Evolutionary conservation across 2,329 filamentous ascomycete species (phyloP), one percentile per base, ranked within the genome.

Genomic region (Emmonsiellopsis sp.): DNA sequence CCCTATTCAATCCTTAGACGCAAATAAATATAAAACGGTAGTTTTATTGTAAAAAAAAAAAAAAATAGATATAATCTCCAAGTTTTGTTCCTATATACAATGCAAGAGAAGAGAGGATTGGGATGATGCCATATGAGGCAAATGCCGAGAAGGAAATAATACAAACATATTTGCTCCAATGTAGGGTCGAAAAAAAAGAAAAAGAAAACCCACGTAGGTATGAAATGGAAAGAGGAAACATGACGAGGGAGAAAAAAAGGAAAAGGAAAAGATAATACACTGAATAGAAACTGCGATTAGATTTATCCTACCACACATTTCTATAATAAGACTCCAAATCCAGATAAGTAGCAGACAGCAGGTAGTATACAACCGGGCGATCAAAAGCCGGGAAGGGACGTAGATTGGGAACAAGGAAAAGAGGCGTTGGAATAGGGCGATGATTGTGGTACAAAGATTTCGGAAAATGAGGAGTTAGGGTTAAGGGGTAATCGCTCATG

Each of bases 311-410:
- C 37, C 37, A 51, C 40, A 32, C 37, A 42, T 36, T 32, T 51
- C 49, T 51, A 51, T 36, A 40, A 40, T 11, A 51, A 27, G 40
- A 51, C 49, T 45, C 42, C 50, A 47, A 46, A 52, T 32, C 42
- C 40, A 52, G 34, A 47, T 46, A 45, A 46, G 13, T n/a, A 21
- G 11, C 13, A 40, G 53, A 56, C 54, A 56, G 49, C 54, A 55
- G 39, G 47, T 59, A 56, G 48, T 55, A 53, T 57, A 59, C 55
- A 57, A 34, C 49, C 47, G 49, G 39, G 44, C 47, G 34, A 34
- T 34, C 40, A 51, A 54, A 49, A 49, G 40, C 51, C 44, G 36
- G 42, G n/a, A 33, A 42, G 43, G 39, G 37, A 10, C 43, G 39
- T 40, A 49, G 42, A 34, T 43, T 14, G 34, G 31, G 49, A 31